Evolutionary conservation across 176 grass and related monocot genomes (phyloP), one percentile per base, ranked within the genome.

Genomic region (Elymus sibiricus): DNA sequence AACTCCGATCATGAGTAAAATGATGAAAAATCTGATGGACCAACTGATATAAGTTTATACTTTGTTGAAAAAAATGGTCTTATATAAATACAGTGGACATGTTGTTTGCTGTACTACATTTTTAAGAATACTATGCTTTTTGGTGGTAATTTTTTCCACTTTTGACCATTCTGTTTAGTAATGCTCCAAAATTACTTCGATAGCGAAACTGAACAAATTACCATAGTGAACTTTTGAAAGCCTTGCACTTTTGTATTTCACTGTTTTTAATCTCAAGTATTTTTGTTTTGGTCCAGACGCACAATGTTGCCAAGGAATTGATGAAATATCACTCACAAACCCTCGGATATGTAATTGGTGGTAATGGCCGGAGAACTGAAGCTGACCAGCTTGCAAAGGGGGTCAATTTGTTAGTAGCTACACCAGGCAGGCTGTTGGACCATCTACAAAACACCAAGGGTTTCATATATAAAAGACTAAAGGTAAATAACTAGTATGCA

Each of bases 341-440:
- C 60, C 86, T 98, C 53, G 96, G 90, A 39, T 92, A 94, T 82
- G 88, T 95, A 59, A 98, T 95, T 49, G 96, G 96, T 70, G 96
- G 96, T 61, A 92, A 87, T 88, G 88, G 79, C 7, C 80, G 88
- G 79, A 94, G 86, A 91, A 90, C 84, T 81, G 96, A 98, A 89
- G 96, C 90, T 27, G 93, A 98, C 28, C 91, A 87, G 31, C 93
- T 98, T 71, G 93, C 93, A 1, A 98, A 95, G 76, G 96, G 96
- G 32, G 60, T 95, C 62, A 98, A 95, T 91, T 88, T 98, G 47
- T 84, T 98, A 79, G 93, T 98, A 39, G 93, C 93, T 87, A 98
- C 96, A 28, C 96, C 96, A 81, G 96, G 96, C 32, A 95, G 96
- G 64, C 91, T 98, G 82, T 94, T 98, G 88, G 96, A 98, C 65